phyloP scores from a whole-genome alignment of 1,139 yeast genomes.

The Geotrichum citri-aurantii region DNA sequence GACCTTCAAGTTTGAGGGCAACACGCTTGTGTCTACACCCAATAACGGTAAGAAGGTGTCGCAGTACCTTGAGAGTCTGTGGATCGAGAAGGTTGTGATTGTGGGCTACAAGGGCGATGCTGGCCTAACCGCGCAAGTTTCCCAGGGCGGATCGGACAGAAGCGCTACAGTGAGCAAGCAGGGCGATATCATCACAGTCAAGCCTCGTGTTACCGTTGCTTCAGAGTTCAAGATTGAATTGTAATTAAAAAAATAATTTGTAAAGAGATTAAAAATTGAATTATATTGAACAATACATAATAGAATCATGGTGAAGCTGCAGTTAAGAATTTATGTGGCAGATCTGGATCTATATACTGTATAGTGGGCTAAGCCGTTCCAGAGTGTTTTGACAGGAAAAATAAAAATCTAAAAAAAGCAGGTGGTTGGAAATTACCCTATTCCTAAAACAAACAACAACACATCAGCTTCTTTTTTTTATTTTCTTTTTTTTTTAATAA shows the following conservation, averaged over 20 bases:
- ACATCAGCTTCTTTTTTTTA: background rate
- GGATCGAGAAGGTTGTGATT: slow-evolving; percentile 52
- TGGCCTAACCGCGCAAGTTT: background rate
- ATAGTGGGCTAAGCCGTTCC: background rate
- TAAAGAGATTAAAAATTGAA: background rate
- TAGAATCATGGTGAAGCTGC: no score
- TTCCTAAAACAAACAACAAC: background rate
- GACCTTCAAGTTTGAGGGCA: slow-evolving; percentile 17
- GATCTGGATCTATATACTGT: no score
- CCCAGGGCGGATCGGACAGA: background rate
- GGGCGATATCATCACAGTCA: background rate
- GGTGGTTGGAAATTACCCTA: background rate
- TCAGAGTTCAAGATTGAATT: background rate
- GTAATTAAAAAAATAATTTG: background rate
- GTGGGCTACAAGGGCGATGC: slow-evolving; percentile 37
- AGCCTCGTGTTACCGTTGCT: background rate
- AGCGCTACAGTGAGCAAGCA: background rate
- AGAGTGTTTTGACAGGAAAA: no score
- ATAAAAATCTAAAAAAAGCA: background rate
- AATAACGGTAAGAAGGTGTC: slow-evolving; percentile 1
- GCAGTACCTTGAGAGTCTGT: slow-evolving; percentile 13
- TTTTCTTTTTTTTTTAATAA: no score
- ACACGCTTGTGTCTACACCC: slow-evolving; percentile 12
- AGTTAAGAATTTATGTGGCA: no score
- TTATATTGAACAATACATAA: no score